Percentiles rank a stretch among this genome's conserved stretches.
Evolutionary conservation across 352 stramenopile genomes (phyloP).

Genomic region (Globisporangium orthogonon): DNA sequence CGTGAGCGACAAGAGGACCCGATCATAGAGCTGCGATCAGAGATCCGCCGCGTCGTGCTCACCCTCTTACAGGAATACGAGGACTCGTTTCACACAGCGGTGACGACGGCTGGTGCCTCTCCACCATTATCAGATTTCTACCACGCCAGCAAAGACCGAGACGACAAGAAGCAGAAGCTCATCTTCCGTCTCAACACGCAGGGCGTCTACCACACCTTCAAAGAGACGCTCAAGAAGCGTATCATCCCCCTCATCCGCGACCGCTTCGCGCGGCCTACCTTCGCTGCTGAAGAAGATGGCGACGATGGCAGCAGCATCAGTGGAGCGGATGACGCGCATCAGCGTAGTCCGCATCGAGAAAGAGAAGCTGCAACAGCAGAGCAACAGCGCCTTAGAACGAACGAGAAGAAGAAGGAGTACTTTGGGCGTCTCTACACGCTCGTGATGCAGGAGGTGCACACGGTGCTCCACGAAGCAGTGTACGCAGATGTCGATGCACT

Average conservation of each 20-base stretch:
- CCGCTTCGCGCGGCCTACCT: conserved; percentile 25
- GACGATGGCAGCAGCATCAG: conserved; percentile 1
- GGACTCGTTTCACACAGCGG: conserved; percentile 11
- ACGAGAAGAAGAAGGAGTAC: conserved; percentile 43
- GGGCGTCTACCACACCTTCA: conserved; percentile 74
- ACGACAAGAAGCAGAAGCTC: conserved; percentile 66
- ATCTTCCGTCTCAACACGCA: conserved; percentile 77
- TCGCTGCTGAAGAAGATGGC: conserved; percentile 12
- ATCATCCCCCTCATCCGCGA: conserved; percentile 71
- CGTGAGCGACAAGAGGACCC: conserved; percentile 34
- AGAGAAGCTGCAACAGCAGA: background rate
- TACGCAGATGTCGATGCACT: conserved; percentile 29
- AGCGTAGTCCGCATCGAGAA: background rate
- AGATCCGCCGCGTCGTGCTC: conserved; percentile 53
- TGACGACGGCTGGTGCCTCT: background rate
- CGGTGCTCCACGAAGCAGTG: conserved; percentile 54
- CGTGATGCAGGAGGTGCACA: conserved; percentile 75
- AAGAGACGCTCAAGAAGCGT: conserved; percentile 78
- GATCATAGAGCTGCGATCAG: conserved; percentile 34
- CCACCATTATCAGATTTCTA: too few species aligned
- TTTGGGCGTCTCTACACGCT: conserved; percentile 61
- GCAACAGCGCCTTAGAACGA: background rate
- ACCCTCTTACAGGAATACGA: conserved; percentile 67
- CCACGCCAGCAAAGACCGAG: conserved; percentile 17
- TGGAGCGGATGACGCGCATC: background rate